phyloP scores from a whole-genome alignment of 345 rosid species.

The Camelina hispida region DNA sequence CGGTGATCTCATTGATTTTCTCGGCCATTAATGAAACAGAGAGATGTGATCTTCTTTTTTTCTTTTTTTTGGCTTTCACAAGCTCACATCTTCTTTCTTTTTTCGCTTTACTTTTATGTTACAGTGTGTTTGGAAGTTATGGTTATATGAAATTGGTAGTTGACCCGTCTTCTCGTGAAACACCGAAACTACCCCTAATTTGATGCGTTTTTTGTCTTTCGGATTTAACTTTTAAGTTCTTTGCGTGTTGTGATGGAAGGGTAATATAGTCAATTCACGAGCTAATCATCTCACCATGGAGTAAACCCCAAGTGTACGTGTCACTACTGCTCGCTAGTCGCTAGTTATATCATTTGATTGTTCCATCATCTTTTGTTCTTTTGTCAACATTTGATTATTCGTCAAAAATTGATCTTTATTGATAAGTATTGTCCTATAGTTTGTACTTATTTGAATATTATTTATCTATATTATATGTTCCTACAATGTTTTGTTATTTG shows the following conservation, averaged over 20 bases:
- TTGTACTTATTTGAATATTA: constrained; percentile 19
- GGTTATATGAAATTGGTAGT: constrained; percentile 33
- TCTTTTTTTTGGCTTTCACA: constrained; percentile 5
- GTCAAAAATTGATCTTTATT: not conserved
- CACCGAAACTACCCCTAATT: not conserved
- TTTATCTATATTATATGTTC: not conserved
- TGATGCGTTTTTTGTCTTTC: not conserved
- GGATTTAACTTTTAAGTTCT: not conserved
- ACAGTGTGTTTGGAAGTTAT: constrained; percentile 37
- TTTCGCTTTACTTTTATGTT: constrained; percentile 8
- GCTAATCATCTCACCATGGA: not conserved
- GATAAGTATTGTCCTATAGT: not conserved
- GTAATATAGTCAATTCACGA: constrained; percentile 2
- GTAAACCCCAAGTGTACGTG: constrained; percentile 42
- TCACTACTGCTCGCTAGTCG: not conserved
- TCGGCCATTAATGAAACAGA: constrained; percentile 50
- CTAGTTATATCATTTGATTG: constrained; percentile 3
- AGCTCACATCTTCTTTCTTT: constrained; percentile 22
- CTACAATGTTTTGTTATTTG: not conserved
- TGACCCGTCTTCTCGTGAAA: constrained; percentile 25
- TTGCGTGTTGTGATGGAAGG: constrained; percentile 1
- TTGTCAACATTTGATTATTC: constrained; percentile 26
- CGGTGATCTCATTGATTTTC: constrained; percentile 46
- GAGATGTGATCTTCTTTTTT: not conserved
- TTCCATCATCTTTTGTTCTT: not conserved